These are phyloP conservation scores for Saccharomyces hybrid DNA, from an alignment of 1,139 yeast genomes.

Conservation along the genomic window DNA sequence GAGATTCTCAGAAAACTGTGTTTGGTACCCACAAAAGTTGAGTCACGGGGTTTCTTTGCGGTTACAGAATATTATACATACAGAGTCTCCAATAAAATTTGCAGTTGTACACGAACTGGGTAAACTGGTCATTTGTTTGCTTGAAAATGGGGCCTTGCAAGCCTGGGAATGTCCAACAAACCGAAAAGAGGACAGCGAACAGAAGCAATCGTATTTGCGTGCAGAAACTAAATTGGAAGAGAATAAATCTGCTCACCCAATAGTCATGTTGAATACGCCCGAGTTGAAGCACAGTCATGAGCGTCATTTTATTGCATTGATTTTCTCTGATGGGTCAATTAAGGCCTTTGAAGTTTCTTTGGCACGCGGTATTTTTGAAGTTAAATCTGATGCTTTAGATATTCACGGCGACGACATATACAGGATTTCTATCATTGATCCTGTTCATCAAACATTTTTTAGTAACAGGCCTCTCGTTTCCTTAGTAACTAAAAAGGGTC, in stretches of 20 bases:
- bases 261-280: slow-evolving; percentile 43
- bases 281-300: slow-evolving; percentile 32
- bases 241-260: slow-evolving; percentile 26
- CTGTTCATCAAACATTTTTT: slow-evolving; percentile 46
- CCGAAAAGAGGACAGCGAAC: slow-evolving; percentile 13
- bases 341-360: slow-evolving; percentile 27
- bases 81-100: slow-evolving; percentile 37
- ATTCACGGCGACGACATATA: slow-evolving; percentile 32
- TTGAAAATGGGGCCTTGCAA: slow-evolving; percentile 37
- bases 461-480: slow-evolving; percentile 45
- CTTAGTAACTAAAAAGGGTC: slow-evolving; percentile 49
- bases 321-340: slow-evolving; percentile 33
- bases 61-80: slow-evolving; percentile 30
- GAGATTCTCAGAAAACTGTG: slow-evolving; percentile 48
- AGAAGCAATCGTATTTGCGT: slow-evolving; percentile 17
- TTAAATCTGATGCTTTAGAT: slow-evolving; percentile 15
- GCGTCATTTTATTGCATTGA: slow-evolving; percentile 40
- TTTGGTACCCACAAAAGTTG: slow-evolving; percentile 45
- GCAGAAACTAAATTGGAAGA: slow-evolving; percentile 11
- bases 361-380: slow-evolving; percentile 15
- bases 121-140: slow-evolving; percentile 41
- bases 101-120: slow-evolving; percentile 53
- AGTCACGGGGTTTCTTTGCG: slow-evolving; percentile 28
- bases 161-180: slow-evolving; percentile 54
- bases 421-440: slow-evolving; percentile 56